Conservation (phyloP, 2,329 filamentous ascomycete genomes). For the Pyrenophora graminea region DNA sequence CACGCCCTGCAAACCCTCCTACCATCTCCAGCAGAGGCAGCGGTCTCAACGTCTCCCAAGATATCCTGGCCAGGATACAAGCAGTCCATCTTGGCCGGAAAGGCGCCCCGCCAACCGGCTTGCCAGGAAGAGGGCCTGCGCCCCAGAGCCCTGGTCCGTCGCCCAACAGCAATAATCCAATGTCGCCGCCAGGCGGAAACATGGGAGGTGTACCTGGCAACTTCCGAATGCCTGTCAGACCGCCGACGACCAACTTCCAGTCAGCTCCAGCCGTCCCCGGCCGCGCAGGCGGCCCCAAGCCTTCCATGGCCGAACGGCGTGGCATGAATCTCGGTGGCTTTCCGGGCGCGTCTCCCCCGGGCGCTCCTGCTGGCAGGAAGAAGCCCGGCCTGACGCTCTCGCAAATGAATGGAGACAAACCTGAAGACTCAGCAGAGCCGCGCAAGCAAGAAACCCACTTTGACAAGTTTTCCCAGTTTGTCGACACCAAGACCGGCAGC, state of each 20-base stretch:
- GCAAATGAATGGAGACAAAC: slow-evolving; percentile 47
- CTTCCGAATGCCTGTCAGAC: slow-evolving; percentile 52
- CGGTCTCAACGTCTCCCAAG: slow-evolving; percentile 59
- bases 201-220: slow-evolving; percentile 49
- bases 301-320: slow-evolving; percentile 69
- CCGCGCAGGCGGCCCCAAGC: slow-evolving; percentile 55
- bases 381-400: slow-evolving; percentile 51
- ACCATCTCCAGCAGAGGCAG: slow-evolving; percentile 54
- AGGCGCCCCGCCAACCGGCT: slow-evolving; percentile 54
- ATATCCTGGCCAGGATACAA: slow-evolving; percentile 71
- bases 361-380: slow-evolving; percentile 45
- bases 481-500: slow-evolving; percentile 89
- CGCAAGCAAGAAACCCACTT: slow-evolving; percentile 53
- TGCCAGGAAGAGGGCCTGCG: slow-evolving; percentile 29
- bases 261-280: slow-evolving; percentile 56
- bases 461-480: slow-evolving; percentile 76
- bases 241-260: slow-evolving; percentile 48
- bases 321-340: slow-evolving; percentile 66
- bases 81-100: slow-evolving; percentile 70
- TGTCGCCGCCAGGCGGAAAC: slow-evolving; percentile 34
- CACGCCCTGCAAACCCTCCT: slow-evolving; percentile 46
- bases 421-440: slow-evolving; percentile 25
- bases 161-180: slow-evolving; percentile 21
- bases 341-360: slow-evolving; percentile 55
- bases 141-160: slow-evolving; percentile 35